These are phyloP conservation scores for Astragalus glycyphyllos DNA, from an alignment of 306 rosid genomes.

Conservation along the genomic window DNA sequence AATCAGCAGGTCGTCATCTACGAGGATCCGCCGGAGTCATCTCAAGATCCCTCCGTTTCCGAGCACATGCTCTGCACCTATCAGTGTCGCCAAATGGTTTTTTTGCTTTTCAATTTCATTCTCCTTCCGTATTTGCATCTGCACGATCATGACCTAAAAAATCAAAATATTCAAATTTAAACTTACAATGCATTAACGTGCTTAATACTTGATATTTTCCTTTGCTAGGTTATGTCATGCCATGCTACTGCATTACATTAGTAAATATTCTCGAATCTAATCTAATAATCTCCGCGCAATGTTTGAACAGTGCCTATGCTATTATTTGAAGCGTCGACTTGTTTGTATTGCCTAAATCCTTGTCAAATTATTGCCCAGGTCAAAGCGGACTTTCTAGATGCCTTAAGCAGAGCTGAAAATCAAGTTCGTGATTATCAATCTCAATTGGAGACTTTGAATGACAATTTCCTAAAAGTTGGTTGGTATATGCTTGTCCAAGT, in stretches of 20 bases:
- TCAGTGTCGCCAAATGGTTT: constrained; percentile 97
- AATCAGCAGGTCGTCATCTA: constrained; percentile 68
- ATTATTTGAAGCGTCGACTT: not conserved
- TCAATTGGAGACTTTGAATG: constrained; percentile 54
- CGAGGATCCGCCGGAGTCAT: constrained; percentile 61
- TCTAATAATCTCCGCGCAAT: not conserved
- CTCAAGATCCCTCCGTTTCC: constrained; percentile 42
- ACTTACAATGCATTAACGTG: not conserved
- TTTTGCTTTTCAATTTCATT: not conserved
- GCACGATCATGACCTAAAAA: not conserved
- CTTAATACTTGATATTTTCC: not conserved
- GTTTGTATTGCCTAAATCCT: not conserved
- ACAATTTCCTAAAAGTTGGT: constrained; percentile 72
- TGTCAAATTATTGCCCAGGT: constrained; percentile 54
- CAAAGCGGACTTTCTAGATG: constrained; percentile 83
- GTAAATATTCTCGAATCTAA: not conserved
- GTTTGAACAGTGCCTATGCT: not conserved
- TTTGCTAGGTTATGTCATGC: not conserved
- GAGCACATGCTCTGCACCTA: constrained; percentile 72
- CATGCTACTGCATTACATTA: not conserved
- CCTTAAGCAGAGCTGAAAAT: constrained; percentile 79
- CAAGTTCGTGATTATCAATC: constrained; percentile 74
- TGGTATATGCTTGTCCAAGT: constrained; percentile 40
- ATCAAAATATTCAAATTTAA: not conserved
- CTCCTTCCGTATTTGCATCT: not conserved